Conservation (phyloP, 2,329 filamentous ascomycete species). For the Sclerotinia trifoliorum region DNA sequence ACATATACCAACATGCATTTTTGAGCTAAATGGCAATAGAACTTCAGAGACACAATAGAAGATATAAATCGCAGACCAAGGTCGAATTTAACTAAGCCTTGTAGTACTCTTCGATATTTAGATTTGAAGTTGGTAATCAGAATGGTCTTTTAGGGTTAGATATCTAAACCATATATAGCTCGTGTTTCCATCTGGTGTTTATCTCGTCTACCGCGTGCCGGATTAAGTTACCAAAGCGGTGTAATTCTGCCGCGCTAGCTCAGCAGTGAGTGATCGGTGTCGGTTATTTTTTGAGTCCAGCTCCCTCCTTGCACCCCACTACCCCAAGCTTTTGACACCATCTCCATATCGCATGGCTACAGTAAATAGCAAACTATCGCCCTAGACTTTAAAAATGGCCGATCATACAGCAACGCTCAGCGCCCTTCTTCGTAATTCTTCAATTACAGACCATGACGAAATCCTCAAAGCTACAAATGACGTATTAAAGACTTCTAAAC, state of each 20-base stretch:
- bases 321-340: slow-evolving; percentile 22
- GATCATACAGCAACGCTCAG: slow-evolving; percentile 39
- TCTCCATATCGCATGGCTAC: slow-evolving; percentile 19
- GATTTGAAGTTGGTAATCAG: no score
- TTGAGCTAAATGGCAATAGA: no score
- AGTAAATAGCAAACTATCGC: not conserved
- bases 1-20: no score
- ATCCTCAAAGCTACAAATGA: slow-evolving; percentile 64
- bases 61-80: no score
- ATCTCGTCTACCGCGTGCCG: no score
- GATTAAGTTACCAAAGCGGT: not conserved
- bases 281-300: slow-evolving; percentile 16
- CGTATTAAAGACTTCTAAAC: slow-evolving; percentile 60
- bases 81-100: no score
- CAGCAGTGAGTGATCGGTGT: not conserved
- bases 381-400: slow-evolving; percentile 12
- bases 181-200: no score
- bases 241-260: slow-evolving; percentile 9
- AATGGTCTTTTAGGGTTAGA: no score
- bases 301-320: slow-evolving; percentile 17
- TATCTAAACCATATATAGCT: no score
- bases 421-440: slow-evolving; percentile 49
- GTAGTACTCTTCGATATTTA: no score
- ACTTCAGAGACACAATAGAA: no score
- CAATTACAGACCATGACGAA: slow-evolving; percentile 71